A percentile compares a stretch with the other conserved stretches of the same genome.
Conservation (phyloP, 441 rosid species). For the Mallotus japonicus region DNA sequence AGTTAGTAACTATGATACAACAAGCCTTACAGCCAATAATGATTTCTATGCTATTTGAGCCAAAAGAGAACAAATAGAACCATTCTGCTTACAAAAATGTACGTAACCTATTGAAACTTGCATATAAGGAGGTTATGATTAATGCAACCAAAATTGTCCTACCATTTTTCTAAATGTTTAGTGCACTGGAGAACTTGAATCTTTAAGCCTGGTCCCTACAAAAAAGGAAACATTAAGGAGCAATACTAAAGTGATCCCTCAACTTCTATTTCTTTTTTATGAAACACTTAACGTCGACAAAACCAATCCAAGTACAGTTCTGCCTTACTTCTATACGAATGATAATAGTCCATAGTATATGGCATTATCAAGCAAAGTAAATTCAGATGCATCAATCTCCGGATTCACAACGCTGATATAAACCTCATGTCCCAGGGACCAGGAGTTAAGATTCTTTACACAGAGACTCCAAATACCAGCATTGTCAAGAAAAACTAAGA, state of each 20-base stretch:
- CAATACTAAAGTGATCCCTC: background rate
- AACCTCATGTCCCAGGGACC: slow-evolving; percentile 84
- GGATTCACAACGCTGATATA: slow-evolving; percentile 67
- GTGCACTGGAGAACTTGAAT: slow-evolving; percentile 54
- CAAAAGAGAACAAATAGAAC: background rate
- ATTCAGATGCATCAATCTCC: slow-evolving; percentile 57
- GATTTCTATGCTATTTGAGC: background rate
- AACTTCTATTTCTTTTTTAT: no score
- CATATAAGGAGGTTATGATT: slow-evolving; percentile 28
- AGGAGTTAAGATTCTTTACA: slow-evolving; percentile 64
- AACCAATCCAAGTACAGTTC: background rate
- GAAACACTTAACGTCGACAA: background rate
- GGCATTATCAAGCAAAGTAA: slow-evolving; percentile 52
- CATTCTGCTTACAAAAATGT: background rate
- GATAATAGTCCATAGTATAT: slow-evolving; percentile 77
- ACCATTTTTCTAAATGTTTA: slow-evolving; percentile 27
- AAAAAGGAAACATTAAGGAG: background rate
- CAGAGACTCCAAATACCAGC: slow-evolving; percentile 86
- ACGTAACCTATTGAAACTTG: slow-evolving; percentile 30
- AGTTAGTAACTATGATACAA: slow-evolving; percentile 21
- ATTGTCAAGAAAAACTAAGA: slow-evolving; percentile 75
- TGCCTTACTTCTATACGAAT: slow-evolving; percentile 62
- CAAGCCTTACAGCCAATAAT: slow-evolving; percentile 23
- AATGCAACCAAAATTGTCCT: slow-evolving; percentile 29
- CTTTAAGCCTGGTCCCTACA: slow-evolving; percentile 77